phyloP scores from a whole-genome alignment of 495 filamentous ascomycete species.

The Penicillium ucsense region DNA sequence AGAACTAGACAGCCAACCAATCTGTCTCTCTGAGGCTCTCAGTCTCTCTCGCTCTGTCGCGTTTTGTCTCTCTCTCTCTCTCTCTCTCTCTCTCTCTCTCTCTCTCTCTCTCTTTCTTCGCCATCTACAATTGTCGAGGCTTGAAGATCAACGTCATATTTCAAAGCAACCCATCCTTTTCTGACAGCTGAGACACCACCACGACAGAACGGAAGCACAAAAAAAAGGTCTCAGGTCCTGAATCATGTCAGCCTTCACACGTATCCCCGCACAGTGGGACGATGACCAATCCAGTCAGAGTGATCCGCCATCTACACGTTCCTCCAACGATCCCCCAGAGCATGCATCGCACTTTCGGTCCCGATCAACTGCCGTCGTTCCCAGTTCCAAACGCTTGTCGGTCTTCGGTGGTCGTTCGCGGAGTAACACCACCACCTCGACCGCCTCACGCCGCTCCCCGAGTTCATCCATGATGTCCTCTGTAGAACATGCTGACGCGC shows the following conservation, averaged over 20 bases:
- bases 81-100: not conserved
- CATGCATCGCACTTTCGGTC: slow-evolving; percentile 32
- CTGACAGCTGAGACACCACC: not conserved
- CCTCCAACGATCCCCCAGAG: slow-evolving; percentile 31
- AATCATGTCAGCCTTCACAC: slow-evolving; percentile 1
- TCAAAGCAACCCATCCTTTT: no score
- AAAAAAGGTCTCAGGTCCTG: not conserved
- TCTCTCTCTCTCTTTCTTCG: not conserved
- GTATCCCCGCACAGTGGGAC: slow-evolving; percentile 11
- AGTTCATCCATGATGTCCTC: slow-evolving; percentile 32
- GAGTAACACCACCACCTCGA: slow-evolving; percentile 37
- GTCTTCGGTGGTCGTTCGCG: slow-evolving; percentile 35
- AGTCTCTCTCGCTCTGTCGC: no score
- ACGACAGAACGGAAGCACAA: not conserved
- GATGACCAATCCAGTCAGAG: slow-evolving; percentile 14
- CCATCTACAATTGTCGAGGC: not conserved
- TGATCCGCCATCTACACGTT: slow-evolving; percentile 28
- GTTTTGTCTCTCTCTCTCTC: no score
- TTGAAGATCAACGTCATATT: not conserved
- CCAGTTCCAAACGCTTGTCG: slow-evolving; percentile 34
- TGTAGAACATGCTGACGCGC: slow-evolving; percentile 16
- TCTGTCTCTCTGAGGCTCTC: no score
- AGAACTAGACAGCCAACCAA: no score
- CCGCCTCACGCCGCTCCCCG: slow-evolving; percentile 29
- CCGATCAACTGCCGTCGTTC: slow-evolving; percentile 29